Base-by-base conservation (phyloP, 2,329 filamentous ascomycete genomes). In the Fusarium metavorans region DNA sequence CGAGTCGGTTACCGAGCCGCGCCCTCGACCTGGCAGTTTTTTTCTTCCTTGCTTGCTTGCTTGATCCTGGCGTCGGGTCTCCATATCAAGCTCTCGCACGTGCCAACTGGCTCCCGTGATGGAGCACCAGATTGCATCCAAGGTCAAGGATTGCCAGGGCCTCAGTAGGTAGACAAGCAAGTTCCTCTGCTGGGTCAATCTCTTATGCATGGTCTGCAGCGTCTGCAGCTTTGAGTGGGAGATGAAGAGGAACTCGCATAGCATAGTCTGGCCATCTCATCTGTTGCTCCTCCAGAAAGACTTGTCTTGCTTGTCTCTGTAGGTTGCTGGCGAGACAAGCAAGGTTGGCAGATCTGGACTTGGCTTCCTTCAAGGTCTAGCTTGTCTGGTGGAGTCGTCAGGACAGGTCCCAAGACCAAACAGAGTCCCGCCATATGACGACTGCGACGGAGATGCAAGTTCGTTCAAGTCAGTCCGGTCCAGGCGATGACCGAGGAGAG, bases 71-170 rank as follows among this genome's bases (percentile, higher is more conserved):
- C 54, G 43, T 72, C 37, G 59, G 52, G 52, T 34, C 56, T 66
- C 37, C 48, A 64, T 48, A 61, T 68, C 75, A 72, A 77, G 74
- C 68, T 75, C 72, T 72, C 67, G 74, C 74, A 78, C 76, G 74
- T 77, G 76, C 76, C 76, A 76, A 66, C 66, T 56, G 30, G 58
- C 66, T 60, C 64, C 59, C 56, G 59, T 68, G 61, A 59, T 58
- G 61, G 57, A 52, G 59, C 45, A 60, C 63, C 54, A 62, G 66
- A 60, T 72, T 50, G 25, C 25, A 30, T 52, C 25, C 48, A 52
- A 52, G 48, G 60, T 60, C 67, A 72, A 50, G 71, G 71, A 65
- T 37, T 45, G 57, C 43, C 57, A 45, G 62, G 57, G 34, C 67
- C 59, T 37, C 30, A 34, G 32, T 37, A 25, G 30, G n/a, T 16